Percentiles rank a stretch among this genome's conserved stretches.
Evolutionary conservation across 352 stramenopile genomes (phyloP).

Genomic region (Phytophthora kernoviae): DNA sequence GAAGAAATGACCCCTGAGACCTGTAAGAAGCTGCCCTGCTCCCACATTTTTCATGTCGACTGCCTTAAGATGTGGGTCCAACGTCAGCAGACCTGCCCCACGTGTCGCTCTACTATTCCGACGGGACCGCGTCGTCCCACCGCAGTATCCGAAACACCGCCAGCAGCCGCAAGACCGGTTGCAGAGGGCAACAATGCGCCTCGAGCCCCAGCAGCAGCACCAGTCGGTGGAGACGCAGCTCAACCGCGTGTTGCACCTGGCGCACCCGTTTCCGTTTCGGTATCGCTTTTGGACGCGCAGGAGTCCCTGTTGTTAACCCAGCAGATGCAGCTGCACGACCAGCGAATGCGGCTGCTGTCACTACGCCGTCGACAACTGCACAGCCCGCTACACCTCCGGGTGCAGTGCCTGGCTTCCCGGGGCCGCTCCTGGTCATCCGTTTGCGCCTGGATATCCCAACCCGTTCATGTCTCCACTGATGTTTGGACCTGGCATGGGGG

Average conservation of each 20-base stretch:
- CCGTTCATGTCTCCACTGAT: constrained; percentile 68
- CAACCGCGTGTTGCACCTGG: constrained; percentile 18
- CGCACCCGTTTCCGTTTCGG: constrained; percentile 38
- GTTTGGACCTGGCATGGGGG: constrained; percentile 47
- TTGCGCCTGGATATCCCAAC: constrained; percentile 47
- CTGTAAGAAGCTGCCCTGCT: constrained; percentile 97
- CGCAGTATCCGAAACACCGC: constrained; percentile 35
- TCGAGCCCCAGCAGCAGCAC: constrained; percentile 12
- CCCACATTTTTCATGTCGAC: constrained; percentile 97
- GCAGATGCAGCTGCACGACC: constrained; percentile 18
- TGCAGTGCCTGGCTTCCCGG: constrained; percentile 14
- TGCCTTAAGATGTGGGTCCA: constrained; percentile 99
- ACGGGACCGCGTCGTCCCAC: constrained; percentile 54
- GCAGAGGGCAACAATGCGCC: constrained; percentile 25
- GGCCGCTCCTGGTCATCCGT: constrained; percentile 36
- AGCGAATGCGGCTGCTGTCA: constrained; percentile 12
- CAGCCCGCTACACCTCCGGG: constrained; percentile 14
- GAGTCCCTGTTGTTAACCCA: constrained; percentile 2
- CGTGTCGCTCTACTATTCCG: constrained; percentile 95
- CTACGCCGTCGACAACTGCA: constrained; percentile 5
- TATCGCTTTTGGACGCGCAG: constrained; percentile 31
- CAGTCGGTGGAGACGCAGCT: constrained; percentile 10
- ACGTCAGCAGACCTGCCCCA: constrained; percentile 98
- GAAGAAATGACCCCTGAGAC: constrained; percentile 90
- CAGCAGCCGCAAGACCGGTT: constrained; percentile 23